phyloP scores from a whole-genome alignment of 2,329 filamentous ascomycete genomes.

The Alternaria burnsii region DNA sequence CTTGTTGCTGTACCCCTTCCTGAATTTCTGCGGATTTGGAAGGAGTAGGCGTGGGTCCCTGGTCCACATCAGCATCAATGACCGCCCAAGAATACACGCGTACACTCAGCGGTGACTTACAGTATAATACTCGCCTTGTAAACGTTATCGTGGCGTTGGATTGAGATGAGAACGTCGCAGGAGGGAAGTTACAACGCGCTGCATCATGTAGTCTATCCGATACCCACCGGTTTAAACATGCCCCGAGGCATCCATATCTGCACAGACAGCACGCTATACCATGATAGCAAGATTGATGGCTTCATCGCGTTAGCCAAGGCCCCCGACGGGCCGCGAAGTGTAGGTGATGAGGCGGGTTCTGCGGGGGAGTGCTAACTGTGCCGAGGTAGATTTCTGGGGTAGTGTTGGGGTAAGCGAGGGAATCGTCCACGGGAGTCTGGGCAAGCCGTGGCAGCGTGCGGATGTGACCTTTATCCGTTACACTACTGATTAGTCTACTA shows the following conservation, averaged over 20 bases:
- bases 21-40: not conserved
- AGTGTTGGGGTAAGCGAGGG: not conserved
- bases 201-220: not conserved
- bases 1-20: not conserved
- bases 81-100: not conserved
- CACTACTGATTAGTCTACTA: not conserved
- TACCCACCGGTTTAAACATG: not conserved
- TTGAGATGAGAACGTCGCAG: not conserved
- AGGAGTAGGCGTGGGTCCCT: not conserved
- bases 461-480: not conserved
- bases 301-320: not conserved
- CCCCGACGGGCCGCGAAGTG: not conserved
- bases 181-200: not conserved
- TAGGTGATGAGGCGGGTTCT: not conserved
- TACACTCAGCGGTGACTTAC: not conserved
- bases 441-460: not conserved
- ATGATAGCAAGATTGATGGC: not conserved
- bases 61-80: not conserved
- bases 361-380: slow-evolving; percentile 2
- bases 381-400: slow-evolving; percentile 3
- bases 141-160: not conserved
- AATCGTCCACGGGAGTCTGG: not conserved
- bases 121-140: not conserved
- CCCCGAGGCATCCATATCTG: slow-evolving; percentile 2
- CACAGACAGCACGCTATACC: not conserved